Base-by-base conservation (phyloP, 2,329 filamentous ascomycete species). In the Pseudogymnoascus sp. region DNA sequence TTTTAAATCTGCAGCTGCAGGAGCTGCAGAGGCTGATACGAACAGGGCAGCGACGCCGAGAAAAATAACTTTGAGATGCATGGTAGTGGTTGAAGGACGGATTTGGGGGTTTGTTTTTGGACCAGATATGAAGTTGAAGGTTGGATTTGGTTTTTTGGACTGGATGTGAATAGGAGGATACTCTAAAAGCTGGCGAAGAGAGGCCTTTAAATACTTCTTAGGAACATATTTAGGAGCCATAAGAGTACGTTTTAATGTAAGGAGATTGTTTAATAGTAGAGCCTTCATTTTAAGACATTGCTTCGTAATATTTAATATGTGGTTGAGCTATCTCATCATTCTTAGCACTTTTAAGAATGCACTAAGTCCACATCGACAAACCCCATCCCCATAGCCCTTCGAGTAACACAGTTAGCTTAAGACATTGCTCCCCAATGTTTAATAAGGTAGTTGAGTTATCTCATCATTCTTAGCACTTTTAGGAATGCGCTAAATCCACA, bases 11-110 rank as follows among this genome's bases (percentile, higher is more conserved):
- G 19, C 19, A 22, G 38, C 16, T 41, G 16, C 16, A 11, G 8
- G 38, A 5, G 38, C 16, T 41, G 38, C 38, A 11, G 16, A 41
- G 5, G n/a, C 16, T 19, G 38, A 22, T 22, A 16, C 38, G 16
- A 41, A 41, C 38, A 41, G 22, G 38, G 38, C 38, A 41, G 38
- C 38, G 16, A 41, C 4, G 38, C 38, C 38, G 38, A 41, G 38
- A 78, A 84, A 39, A 19, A 39, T 39, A 39, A 16, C n/a, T 39
- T 39, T 8, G 16, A 19, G n/a, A 9, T 39, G 6, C 36, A 38
- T 38, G 14, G 14, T n/a, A 16, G 36, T 38, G 14, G 14, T 38
- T 16, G 36, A 38, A 6, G 14, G 2, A 8, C 9, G n/a, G 36
- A 9, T 39, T 8, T 19, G 19, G 19, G 1, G 2, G 1, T 19